Base-by-base conservation (phyloP, 257 asterid genomes). In the Salvia rosmarinus region DNA sequence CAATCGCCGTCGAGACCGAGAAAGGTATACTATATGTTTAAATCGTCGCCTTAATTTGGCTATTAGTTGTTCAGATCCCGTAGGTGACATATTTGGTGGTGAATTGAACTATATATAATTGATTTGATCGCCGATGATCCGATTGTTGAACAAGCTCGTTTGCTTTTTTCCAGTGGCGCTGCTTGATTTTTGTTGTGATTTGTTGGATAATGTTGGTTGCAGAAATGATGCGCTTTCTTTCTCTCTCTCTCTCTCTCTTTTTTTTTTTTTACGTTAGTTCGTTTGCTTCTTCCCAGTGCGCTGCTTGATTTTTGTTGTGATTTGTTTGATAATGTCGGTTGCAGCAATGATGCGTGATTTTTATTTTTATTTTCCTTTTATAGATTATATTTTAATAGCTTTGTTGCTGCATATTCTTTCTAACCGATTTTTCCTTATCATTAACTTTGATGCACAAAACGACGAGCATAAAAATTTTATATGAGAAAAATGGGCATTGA, bases 141-240 rank as follows among this genome's bases (percentile, higher is more conserved):
- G 58, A 20, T 9, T 21, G 34, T 52, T 52, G 59, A 52, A n/a
- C 23, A 47, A 47, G 54, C 54, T 14, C 7, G 9, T 2, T 20
- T 21, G 32, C 34, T 52, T 52, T n/a, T 54, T 51, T 51, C 6
- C 20, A 1, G 37, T 9, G 58, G 58, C 32, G 58, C 28, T 51
- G 58, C n/a, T 54, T 54, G 34, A 4, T 21, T 54, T 52, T 54
- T 21, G 32, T 10, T 3, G 11, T 54, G 60, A 54, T 54, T 54
- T 54, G 60, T 54, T 54, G 60, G 60, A 54, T 54, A 21, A 21
- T 54, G 60, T 21, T 1, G 35, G 34, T 54, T 21, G 60, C n/a
- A 20, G 16, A 2, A 54, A 23, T 4, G 35, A 3, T 21, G 4
- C 37, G 6, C 37, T 32, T 32, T 32, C 37, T 32, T 32, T 32